Percentiles rank a stretch among this genome's conserved stretches.
phyloP scores from a whole-genome alignment of 2,329 filamentous ascomycete species.

The Pseudogymnoascus sp. region DNA sequence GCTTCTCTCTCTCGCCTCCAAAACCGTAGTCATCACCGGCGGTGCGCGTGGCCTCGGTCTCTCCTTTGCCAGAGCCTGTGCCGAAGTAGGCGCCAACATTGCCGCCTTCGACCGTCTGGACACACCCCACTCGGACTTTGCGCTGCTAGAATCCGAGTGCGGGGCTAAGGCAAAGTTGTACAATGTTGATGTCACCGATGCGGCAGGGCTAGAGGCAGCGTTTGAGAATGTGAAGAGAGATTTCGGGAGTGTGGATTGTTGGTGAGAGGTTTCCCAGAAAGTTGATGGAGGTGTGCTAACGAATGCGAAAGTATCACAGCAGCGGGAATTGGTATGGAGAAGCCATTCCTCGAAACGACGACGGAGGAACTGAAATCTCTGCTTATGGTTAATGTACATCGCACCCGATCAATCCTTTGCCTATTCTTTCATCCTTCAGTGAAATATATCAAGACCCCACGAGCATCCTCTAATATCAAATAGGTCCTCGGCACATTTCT shows the following conservation, averaged over 20 bases:
- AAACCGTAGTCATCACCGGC: constrained; percentile 65
- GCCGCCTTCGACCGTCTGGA: constrained; percentile 17
- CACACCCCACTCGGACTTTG: neutral
- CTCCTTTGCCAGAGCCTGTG: constrained; percentile 52
- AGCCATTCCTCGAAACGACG: neutral
- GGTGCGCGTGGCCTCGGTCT: constrained; percentile 65
- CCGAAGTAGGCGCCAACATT: constrained; percentile 60
- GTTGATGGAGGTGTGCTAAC: neutral
- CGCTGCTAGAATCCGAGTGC: neutral
- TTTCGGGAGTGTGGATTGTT: neutral
- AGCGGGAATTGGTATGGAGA: neutral
- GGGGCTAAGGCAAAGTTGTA: neutral
- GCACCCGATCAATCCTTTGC: neutral
- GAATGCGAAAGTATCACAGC: neutral
- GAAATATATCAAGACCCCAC: neutral
- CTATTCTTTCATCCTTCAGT: neutral
- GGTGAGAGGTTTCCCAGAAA: neutral
- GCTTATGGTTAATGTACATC: neutral
- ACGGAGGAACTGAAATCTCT: neutral
- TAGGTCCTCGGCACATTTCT: neutral
- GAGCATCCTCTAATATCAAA: neutral
- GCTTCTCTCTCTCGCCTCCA: neutral
- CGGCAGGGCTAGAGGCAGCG: neutral
- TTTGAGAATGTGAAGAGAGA: neutral
- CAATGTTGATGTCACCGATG: neutral